A percentile compares a stretch with the other conserved stretches of the same genome.
Conservation (phyloP, 148 eudicot species). For the Hydrangea macrophylla region DNA sequence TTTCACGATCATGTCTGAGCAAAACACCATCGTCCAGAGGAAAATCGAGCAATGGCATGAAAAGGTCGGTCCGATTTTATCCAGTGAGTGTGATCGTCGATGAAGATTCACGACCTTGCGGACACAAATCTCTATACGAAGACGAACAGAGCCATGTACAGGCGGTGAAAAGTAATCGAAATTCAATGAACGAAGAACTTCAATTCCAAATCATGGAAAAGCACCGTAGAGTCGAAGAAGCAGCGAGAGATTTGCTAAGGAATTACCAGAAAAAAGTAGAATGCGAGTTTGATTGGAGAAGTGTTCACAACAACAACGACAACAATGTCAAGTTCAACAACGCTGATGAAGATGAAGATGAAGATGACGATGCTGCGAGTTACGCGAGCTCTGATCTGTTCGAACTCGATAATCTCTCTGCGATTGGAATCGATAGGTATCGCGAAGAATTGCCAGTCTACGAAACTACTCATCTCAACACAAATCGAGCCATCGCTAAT, state of each 20-base stretch:
- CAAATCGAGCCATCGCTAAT: conserved; percentile 36
- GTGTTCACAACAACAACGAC: no score
- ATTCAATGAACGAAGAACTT: conserved; percentile 17
- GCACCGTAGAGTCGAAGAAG: conserved; percentile 55
- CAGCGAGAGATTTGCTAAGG: conserved; percentile 57
- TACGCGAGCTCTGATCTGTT: conserved; percentile 49
- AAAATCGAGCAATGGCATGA: conserved; percentile 25
- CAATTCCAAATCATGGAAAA: conserved; percentile 44
- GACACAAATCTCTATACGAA: conserved; percentile 29
- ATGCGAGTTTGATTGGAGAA: background rate
- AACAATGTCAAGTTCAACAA: conserved; percentile 9
- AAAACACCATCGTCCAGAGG: conserved; percentile 48
- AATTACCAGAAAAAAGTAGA: conserved; percentile 34
- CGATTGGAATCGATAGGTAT: conserved; percentile 26
- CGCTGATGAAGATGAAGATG: conserved; percentile 22
- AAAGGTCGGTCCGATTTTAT: conserved; percentile 46
- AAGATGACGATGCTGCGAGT: conserved; percentile 39
- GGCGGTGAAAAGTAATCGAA: background rate
- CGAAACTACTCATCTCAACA: conserved; percentile 37
- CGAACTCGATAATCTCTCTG: conserved; percentile 42
- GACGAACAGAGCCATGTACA: conserved; percentile 23
- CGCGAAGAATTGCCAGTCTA: conserved; percentile 50
- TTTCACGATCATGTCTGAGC: conserved; percentile 58
- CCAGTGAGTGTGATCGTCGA: conserved; percentile 41
- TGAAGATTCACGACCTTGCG: conserved; percentile 41